A percentile compares a stretch with the other conserved stretches of the same genome.
These are phyloP conservation scores for Globisporangium carolinianum DNA, from an alignment of 352 stramenopile species.

Conservation along the genomic window DNA sequence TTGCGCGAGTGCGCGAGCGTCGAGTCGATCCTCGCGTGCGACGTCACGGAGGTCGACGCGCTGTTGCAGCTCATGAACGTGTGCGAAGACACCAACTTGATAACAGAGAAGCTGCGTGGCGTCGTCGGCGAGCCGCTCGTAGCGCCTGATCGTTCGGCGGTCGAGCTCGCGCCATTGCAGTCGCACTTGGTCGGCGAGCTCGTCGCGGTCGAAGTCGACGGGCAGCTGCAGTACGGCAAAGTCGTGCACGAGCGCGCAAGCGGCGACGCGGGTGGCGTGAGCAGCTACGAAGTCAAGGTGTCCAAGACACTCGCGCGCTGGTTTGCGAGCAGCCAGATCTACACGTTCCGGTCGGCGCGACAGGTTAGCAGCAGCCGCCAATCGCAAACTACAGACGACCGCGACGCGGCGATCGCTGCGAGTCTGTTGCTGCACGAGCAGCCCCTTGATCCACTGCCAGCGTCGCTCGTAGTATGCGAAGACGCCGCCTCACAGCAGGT, in stretches of 20 bases:
- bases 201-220: conserved; percentile 46
- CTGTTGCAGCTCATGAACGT: conserved; percentile 56
- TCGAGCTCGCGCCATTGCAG: conserved; percentile 58
- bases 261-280: conserved; percentile 15
- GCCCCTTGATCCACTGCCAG: conserved; percentile 3
- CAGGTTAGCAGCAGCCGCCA: conserved; percentile 1
- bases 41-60: conserved; percentile 37
- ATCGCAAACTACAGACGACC: background rate
- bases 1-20: conserved; percentile 57
- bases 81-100: conserved; percentile 51
- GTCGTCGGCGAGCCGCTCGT: conserved; percentile 42
- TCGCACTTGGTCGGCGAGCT: conserved; percentile 67
- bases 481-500: too few relatives aligned
- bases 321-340: conserved; percentile 55
- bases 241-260: conserved; percentile 33
- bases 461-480: conserved; percentile 4
- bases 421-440: background rate
- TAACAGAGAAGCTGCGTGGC: conserved; percentile 63
- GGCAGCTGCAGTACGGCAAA: conserved; percentile 52
- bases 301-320: conserved; percentile 27
- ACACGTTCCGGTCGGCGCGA: conserved; percentile 61
- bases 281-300: conserved; percentile 57
- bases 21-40: conserved; percentile 56
- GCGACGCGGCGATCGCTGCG: background rate
- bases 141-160: conserved; percentile 29